Evolutionary conservation across 257 asterid genomes (phyloP).

Genomic region (Fraxinus pennsylvanica): DNA sequence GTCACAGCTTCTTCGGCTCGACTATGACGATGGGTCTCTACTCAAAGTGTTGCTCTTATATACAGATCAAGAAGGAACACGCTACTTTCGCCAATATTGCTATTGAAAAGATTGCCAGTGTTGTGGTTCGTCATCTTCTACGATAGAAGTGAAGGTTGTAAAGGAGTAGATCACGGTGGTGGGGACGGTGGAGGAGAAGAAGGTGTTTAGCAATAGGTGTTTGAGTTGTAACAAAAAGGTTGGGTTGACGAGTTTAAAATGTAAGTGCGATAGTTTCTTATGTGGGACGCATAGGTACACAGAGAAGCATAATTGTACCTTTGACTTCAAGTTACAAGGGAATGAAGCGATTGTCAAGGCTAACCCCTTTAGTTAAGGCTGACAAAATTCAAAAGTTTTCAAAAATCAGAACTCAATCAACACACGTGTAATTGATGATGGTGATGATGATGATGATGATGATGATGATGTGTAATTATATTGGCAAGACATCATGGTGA

Average conservation of each 20-base stretch:
- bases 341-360: too few relatives aligned
- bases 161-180: not conserved
- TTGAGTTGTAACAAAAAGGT: slow-evolving; percentile 41
- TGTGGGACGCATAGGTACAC: slow-evolving; percentile 50
- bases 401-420: too few relatives aligned
- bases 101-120: slow-evolving; percentile 28
- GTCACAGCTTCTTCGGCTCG: slow-evolving; percentile 55
- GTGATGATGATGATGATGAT: too few relatives aligned
- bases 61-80: slow-evolving; percentile 35
- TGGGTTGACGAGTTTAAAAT: slow-evolving; percentile 40
- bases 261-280: slow-evolving; percentile 47
- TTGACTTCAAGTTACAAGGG: too few relatives aligned
- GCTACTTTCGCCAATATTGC: slow-evolving; percentile 34
- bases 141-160: not conserved
- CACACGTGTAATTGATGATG: too few relatives aligned
- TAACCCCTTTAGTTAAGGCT: too few relatives aligned
- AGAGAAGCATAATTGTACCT: too few relatives aligned
- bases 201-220: slow-evolving; percentile 35
- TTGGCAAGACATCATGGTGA: not conserved
- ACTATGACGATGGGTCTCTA: slow-evolving; percentile 41
- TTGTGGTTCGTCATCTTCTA: not conserved
- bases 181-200: not conserved
- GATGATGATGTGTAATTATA: too few relatives aligned
- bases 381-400: too few relatives aligned
- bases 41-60: slow-evolving; percentile 43